Evolutionary conservation across 129 eudicot genomes (phyloP), one percentile per base, ranked within the genome.

Genomic region (Arctium minus): DNA sequence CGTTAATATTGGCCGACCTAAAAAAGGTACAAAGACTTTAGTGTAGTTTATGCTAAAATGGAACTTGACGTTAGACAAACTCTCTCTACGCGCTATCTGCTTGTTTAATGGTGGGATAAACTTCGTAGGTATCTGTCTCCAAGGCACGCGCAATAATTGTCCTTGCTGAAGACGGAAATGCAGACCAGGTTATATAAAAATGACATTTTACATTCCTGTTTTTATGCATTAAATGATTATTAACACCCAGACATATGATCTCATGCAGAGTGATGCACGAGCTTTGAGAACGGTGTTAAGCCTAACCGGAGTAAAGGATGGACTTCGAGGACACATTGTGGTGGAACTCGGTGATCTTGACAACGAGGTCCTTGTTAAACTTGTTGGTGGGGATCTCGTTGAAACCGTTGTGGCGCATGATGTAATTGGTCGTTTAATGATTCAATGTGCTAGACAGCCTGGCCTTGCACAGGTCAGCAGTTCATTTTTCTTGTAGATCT

Each of bases 381-480:
- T 93, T 80, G 96, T 93, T 18, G 97, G 96, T 2, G 97, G 97
- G 30, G 91, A 93, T 88, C 96, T 91, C 86, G 96, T 93, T 84
- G 97, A 93, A 88, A 93, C 97, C 38, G 97, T 91, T 71, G 96
- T 93, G 75, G 96, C 97, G 30, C 97, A 93, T 91, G 97, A 93
- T 91, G 97, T 93, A 62, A 93, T 93, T 79, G 97, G 97, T 65
- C 91, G 97, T 15, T 79, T 93, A 78, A 93, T 93, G 97, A 93
- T 93, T 77, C 97, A 91, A 69, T 93, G 97, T 88, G 97, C 97
- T 86, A 90, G 96, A 39, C 97, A 93, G 87, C 97, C 97, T 39
- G 97, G 97, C 42, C 97, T 93, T 85, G 97, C 97, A 8, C 97
- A 93, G 93, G 97, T 93, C 73, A 89, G 32, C 29, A 74, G 35